Conservation (phyloP, 257 asterid genomes). For the Henckelia pumila region DNA sequence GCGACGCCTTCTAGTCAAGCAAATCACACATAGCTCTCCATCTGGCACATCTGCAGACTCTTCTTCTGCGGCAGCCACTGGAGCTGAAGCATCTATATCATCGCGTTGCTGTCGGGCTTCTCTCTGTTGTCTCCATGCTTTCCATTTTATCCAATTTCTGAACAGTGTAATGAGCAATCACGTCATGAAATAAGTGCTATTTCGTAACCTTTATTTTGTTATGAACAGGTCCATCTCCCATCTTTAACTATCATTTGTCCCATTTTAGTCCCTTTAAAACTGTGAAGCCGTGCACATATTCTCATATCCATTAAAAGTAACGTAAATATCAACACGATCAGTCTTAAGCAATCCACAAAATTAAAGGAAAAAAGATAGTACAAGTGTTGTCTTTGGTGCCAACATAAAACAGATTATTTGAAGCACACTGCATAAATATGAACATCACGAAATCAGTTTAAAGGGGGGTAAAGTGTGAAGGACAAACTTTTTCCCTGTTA, state of each 20-base stretch:
- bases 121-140: constrained; percentile 59
- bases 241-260: background rate
- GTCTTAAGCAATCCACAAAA: background rate
- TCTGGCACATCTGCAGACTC: constrained; percentile 64
- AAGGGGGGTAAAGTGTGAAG: background rate
- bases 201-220: background rate
- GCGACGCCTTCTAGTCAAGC: constrained; percentile 72
- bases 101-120: constrained; percentile 39
- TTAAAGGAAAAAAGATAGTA: background rate
- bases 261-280: background rate
- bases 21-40: constrained; percentile 83
- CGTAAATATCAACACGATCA: background rate
- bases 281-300: background rate
- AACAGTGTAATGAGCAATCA: background rate
- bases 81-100: constrained; percentile 23
- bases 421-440: background rate
- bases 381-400: background rate
- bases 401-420: background rate
- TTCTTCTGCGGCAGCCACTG: constrained; percentile 51
- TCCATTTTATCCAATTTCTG: constrained; percentile 86
- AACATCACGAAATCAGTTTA: background rate
- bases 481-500: background rate
- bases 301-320: background rate
- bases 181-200: background rate
- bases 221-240: background rate